Evolutionary conservation across 148 eudicot genomes (phyloP).

Genomic region (Dysphania ambrosioides): DNA sequence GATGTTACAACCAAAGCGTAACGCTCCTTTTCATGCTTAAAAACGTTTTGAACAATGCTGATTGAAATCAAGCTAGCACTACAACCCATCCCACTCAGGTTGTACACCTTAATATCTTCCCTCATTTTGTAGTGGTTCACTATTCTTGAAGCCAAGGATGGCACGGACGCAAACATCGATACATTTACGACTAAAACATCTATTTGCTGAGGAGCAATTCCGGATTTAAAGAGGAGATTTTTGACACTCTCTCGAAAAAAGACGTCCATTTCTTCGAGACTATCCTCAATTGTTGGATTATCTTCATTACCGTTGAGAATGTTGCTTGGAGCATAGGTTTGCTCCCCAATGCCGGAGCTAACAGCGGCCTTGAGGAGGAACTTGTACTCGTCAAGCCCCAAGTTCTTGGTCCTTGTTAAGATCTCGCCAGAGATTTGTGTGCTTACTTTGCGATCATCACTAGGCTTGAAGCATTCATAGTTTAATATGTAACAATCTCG

Average conservation of each 20-base stretch:
- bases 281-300: slow-evolving; percentile 39
- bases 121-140: slow-evolving; percentile 65
- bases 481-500: slow-evolving; percentile 60
- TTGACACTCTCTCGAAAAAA: slow-evolving; percentile 49
- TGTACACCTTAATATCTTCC: slow-evolving; percentile 61
- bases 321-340: slow-evolving; percentile 66
- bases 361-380: slow-evolving; percentile 68
- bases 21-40: slow-evolving; percentile 31
- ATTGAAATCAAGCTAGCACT: slow-evolving; percentile 75
- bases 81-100: slow-evolving; percentile 86
- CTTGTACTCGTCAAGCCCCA: slow-evolving; percentile 66
- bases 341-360: slow-evolving; percentile 77
- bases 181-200: slow-evolving; percentile 76
- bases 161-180: slow-evolving; percentile 57
- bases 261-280: slow-evolving; percentile 60
- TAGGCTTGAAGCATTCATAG: slow-evolving; percentile 62
- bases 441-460: slow-evolving; percentile 49
- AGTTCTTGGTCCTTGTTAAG: slow-evolving; percentile 48
- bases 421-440: slow-evolving; percentile 54
- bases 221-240: slow-evolving; percentile 41
- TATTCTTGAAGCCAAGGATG: slow-evolving; percentile 56
- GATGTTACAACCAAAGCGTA: slow-evolving; percentile 68
- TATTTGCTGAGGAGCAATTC: slow-evolving; percentile 45
- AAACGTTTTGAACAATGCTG: slow-evolving; percentile 45
- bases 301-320: slow-evolving; percentile 55